phyloP scores from a whole-genome alignment of 2,329 filamentous ascomycete genomes.

The Coniosporium tulheliwenetii region DNA sequence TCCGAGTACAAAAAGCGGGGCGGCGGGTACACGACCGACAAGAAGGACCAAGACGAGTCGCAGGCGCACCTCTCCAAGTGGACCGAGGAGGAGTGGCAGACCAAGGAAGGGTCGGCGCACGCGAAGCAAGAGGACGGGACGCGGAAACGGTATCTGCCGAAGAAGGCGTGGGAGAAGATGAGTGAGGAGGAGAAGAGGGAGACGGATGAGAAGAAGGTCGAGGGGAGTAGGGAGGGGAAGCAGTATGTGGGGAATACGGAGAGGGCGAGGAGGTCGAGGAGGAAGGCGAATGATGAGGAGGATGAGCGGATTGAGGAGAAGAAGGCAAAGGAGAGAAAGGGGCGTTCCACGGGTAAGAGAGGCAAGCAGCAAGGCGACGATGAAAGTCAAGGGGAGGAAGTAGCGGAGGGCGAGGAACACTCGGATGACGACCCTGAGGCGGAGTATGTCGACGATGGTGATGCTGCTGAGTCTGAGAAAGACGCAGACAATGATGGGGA shows the following conservation, averaged over 20 bases:
- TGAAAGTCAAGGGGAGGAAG: slow-evolving; percentile 18
- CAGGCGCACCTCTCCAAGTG: slow-evolving; percentile 30
- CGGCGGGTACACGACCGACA: slow-evolving; percentile 29
- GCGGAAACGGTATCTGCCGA: slow-evolving; percentile 28
- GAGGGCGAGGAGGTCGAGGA: slow-evolving; percentile 11
- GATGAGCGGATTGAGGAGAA: too few relatives aligned
- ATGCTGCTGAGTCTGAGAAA: neutral
- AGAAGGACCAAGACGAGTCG: slow-evolving; percentile 25
- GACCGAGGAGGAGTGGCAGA: slow-evolving; percentile 34
- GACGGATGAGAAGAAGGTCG: slow-evolving; percentile 23
- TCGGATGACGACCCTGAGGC: slow-evolving; percentile 4
- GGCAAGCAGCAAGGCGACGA: slow-evolving; percentile 1
- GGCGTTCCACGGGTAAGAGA: slow-evolving; percentile 7
- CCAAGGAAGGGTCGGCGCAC: slow-evolving; percentile 28
- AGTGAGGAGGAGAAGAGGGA: slow-evolving; percentile 27
- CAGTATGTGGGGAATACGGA: slow-evolving; percentile 28
- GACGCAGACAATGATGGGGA: slow-evolving; percentile 10
- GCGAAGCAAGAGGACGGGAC: slow-evolving; percentile 28
- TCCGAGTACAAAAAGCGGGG: slow-evolving; percentile 25
- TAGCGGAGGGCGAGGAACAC: slow-evolving; percentile 9
- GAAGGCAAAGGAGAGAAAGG: slow-evolving; percentile 12
- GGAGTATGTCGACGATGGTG: slow-evolving; percentile 2
- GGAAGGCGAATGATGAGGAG: too few relatives aligned
- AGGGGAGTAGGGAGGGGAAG: slow-evolving; percentile 23
- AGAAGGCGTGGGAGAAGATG: slow-evolving; percentile 34